These are phyloP conservation scores for Aspergillus coremiiformis DNA, from an alignment of 495 filamentous ascomycete species.

Conservation along the genomic window DNA sequence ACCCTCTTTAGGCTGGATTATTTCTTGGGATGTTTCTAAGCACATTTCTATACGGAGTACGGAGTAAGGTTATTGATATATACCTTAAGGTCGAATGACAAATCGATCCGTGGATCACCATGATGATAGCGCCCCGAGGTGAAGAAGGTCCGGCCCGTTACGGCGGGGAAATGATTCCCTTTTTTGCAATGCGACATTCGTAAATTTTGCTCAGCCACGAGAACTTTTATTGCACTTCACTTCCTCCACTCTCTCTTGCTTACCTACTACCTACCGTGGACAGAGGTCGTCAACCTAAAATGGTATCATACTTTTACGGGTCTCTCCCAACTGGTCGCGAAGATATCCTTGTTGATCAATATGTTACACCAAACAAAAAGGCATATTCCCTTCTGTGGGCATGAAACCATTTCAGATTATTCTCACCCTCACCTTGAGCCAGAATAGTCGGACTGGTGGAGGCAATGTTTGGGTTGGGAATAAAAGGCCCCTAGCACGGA, in stretches of 20 bases:
- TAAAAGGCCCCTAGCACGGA: neutral
- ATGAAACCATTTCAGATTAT: neutral
- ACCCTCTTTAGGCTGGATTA: too few species aligned
- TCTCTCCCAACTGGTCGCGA: neutral
- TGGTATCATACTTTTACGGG: neutral
- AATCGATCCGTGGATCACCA: neutral
- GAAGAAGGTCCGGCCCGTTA: constrained; percentile 13
- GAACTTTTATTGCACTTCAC: neutral
- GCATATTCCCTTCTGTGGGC: neutral
- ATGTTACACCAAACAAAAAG: neutral
- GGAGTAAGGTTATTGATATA: neutral
- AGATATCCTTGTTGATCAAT: neutral
- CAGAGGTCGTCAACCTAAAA: neutral
- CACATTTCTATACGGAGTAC: neutral
- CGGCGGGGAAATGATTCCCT: neutral
- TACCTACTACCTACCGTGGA: neutral
- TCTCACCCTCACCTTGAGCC: neutral
- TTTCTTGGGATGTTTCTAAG: neutral
- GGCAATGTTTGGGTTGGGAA: neutral
- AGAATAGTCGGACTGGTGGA: neutral
- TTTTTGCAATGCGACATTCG: neutral
- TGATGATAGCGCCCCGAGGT: neutral
- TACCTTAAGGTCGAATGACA: neutral
- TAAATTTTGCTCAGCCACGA: neutral
- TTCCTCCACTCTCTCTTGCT: neutral